phyloP scores from a whole-genome alignment of 306 rosid species.

The Cicer pinnatifidum region DNA sequence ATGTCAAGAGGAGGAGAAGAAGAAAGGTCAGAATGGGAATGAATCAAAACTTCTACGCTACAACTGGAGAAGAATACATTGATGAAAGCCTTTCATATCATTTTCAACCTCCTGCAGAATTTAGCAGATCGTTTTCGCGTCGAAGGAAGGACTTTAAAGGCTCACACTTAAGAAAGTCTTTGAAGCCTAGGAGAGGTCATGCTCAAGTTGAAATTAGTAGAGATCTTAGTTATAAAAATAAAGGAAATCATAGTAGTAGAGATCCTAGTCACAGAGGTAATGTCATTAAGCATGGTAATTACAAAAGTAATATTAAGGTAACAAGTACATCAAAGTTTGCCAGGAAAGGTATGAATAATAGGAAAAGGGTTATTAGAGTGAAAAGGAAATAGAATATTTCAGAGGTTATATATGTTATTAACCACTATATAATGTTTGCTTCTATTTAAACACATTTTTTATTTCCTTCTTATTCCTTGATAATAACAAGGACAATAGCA shows the following conservation, averaged over 20 bases:
- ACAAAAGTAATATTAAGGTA: slow-evolving; percentile 45
- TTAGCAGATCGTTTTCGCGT: slow-evolving; percentile 44
- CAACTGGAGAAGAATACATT: slow-evolving; percentile 33
- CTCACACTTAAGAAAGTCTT: slow-evolving; percentile 52
- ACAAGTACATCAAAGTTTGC: slow-evolving; percentile 54
- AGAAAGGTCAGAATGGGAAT: slow-evolving; percentile 40
- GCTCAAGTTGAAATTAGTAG: slow-evolving; percentile 54
- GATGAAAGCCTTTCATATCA: slow-evolving; percentile 45
- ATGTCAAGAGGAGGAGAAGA: slow-evolving; percentile 48
- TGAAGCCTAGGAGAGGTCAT: slow-evolving; percentile 55
- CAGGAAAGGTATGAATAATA: slow-evolving; percentile 47
- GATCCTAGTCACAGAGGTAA: neutral
- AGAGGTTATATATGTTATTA: neutral
- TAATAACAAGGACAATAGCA: too few relatives aligned
- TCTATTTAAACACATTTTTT: slow-evolving; percentile 2
- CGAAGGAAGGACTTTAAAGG: slow-evolving; percentile 52
- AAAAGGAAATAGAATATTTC: slow-evolving; percentile 19
- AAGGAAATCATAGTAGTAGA: slow-evolving; percentile 37
- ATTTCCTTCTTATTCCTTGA: slow-evolving; percentile 21
- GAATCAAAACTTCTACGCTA: slow-evolving; percentile 39
- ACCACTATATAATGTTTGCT: slow-evolving; percentile 25
- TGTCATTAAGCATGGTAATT: slow-evolving; percentile 37
- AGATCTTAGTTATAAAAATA: slow-evolving; percentile 43
- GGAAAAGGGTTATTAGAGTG: slow-evolving; percentile 41
- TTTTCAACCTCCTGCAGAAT: slow-evolving; percentile 13